Base-by-base conservation (phyloP, 768 basidiomycete genomes). In the Tricholoma terreum region DNA sequence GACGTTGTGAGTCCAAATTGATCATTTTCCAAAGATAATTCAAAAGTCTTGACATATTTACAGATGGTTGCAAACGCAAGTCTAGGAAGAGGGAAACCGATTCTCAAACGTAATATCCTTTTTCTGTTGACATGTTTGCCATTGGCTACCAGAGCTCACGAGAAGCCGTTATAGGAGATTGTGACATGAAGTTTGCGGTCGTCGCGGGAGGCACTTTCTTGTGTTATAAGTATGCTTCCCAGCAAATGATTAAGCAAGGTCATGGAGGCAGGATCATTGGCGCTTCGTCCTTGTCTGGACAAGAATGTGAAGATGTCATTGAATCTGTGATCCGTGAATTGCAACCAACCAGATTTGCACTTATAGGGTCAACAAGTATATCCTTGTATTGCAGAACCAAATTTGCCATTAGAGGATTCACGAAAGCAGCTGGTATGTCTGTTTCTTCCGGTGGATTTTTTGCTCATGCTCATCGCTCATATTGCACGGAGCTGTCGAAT, bases 401-500 rank as follows among this genome's bases (percentile, higher is more conserved):
- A 61, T 79, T 78, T 59, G 77, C 77, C 2, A 50, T 81, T 0
- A 67, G 77, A 24, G 77, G 74, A 14, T 60, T 80, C 24, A 79
- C 79, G 0, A 77, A 78, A 56, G 62, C 63, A 14, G 65, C 67
- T 15, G 72, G 73, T 73, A 43, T 31, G 27, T 33, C 15, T 42
- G 3, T 42, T 42, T 22, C 2, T 40, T 46, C 50, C 24, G 45
- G 46, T 14, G 35, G 42, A 15, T 56, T 53, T 43, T 19, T 51
- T 51, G 49, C 15, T 57, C 30, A 43, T 40, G 24, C 43, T 34
- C 15, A 22, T 56, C 51, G 53, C 34, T 42, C 4, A 21, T 21
- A 54, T 34, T 15, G 45, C 3, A 21, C 33, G 42, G 12, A 56
- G 45, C 55, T n/a, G 27, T 14, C 7, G 74, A 77, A 58, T 64